Conservation (phyloP, 495 filamentous ascomycete species). For the Hypoxylon fragiforme region DNA sequence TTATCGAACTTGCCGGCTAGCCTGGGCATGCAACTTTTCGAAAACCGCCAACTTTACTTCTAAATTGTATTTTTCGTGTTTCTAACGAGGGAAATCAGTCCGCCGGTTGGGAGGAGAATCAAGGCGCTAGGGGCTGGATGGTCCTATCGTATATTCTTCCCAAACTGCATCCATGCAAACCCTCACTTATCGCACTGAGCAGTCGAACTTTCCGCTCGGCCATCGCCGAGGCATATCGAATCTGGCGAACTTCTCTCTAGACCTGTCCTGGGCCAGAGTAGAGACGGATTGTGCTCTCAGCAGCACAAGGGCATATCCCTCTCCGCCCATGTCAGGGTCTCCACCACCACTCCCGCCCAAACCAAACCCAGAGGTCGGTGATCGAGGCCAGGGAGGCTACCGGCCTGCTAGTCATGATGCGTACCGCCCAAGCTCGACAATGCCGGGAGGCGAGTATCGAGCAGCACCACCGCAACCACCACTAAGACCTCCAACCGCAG, state of each 20-base stretch:
- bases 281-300: slow-evolving; percentile 67
- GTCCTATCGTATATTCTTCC: slow-evolving; percentile 33
- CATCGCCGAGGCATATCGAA: slow-evolving; percentile 64
- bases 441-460: slow-evolving; percentile 49
- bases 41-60: slow-evolving; percentile 10
- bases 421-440: slow-evolving; percentile 47
- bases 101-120: slow-evolving; percentile 24
- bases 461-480: slow-evolving; percentile 38
- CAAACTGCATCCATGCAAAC: slow-evolving; percentile 53
- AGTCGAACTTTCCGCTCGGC: slow-evolving; percentile 56
- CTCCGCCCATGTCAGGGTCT: slow-evolving; percentile 86
- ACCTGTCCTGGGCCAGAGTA: slow-evolving; percentile 68
- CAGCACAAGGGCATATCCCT: slow-evolving; percentile 65
- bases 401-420: slow-evolving; percentile 51
- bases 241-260: slow-evolving; percentile 69
- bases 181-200: slow-evolving; percentile 46
- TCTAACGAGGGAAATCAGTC: slow-evolving; percentile 14
- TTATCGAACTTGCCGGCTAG: slow-evolving; percentile 16
- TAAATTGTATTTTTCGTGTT: slow-evolving; percentile 21
- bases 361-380: slow-evolving; percentile 61
- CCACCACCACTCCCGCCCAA: slow-evolving; percentile 68
- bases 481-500: slow-evolving; percentile 35
- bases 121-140: slow-evolving; percentile 34
- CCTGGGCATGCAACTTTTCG: slow-evolving; percentile 20
- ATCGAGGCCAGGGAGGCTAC: slow-evolving; percentile 58